phyloP scores from a whole-genome alignment of 345 rosid genomes.

The Salix viminalis region DNA sequence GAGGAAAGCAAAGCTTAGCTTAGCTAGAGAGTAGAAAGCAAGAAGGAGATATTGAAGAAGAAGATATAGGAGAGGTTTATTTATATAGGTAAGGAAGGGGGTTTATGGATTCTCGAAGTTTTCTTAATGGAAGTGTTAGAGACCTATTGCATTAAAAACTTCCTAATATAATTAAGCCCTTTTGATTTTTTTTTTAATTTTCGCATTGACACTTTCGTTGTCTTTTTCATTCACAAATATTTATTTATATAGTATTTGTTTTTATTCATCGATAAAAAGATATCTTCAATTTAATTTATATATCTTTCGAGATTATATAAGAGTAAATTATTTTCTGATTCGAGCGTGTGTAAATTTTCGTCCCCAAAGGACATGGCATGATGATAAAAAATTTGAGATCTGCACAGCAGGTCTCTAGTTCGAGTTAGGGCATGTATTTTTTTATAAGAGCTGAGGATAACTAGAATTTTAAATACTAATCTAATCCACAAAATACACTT shows the following conservation, averaged over 20 bases:
- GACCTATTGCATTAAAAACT: constrained; percentile 7
- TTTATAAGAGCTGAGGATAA: accelerated
- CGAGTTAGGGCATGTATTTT: no score
- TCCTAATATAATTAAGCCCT: neutral
- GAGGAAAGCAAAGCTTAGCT: neutral
- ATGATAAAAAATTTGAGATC: no score
- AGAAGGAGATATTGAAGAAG: neutral
- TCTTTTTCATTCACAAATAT: neutral
- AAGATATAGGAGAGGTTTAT: neutral
- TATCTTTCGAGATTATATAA: no score
- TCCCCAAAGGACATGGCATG: accelerated
- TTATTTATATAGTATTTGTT: neutral
- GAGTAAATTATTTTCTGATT: no score
- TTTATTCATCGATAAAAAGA: no score
- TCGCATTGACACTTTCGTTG: neutral
- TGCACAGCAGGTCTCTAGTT: no score
- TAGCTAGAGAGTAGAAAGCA: neutral
- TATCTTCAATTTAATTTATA: no score
- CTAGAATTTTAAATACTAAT: no score
- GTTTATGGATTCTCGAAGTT: constrained; percentile 16
- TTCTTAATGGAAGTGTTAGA: neutral
- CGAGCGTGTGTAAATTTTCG: no score
- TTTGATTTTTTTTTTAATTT: neutral
- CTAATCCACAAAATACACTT: no score
- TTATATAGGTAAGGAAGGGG: constrained; percentile 8